A percentile compares a stretch with the other conserved stretches of the same genome.
Evolutionary conservation across 2,329 filamentous ascomycete species (phyloP).

Genomic region (Cladosporium sp.): DNA sequence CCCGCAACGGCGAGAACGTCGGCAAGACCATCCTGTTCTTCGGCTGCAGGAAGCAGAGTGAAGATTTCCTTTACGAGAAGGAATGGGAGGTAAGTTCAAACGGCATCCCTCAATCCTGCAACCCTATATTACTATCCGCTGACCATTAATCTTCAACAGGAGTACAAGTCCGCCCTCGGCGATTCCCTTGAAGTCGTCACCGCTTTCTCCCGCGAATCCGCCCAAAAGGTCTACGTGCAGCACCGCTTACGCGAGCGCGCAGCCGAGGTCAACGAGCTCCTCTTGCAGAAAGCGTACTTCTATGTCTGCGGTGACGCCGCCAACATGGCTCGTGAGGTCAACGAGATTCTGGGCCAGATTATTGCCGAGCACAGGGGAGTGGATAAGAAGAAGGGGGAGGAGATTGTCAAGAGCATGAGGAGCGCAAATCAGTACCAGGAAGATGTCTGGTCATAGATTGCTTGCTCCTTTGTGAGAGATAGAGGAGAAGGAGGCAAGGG

Average conservation of each 20-base stretch:
- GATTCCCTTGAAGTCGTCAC: constrained; percentile 88
- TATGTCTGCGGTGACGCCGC: constrained; percentile 98
- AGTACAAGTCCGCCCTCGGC: constrained; percentile 77
- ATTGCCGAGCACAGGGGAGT: constrained; percentile 79
- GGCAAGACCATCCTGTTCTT: constrained; percentile 91
- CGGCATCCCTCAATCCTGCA: too few relatives aligned
- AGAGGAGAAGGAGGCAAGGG: neutral
- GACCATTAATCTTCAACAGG: constrained; percentile 46
- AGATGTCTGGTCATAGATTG: constrained; percentile 59
- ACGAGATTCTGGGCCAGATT: constrained; percentile 79
- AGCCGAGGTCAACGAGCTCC: constrained; percentile 79
- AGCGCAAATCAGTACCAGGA: constrained; percentile 94
- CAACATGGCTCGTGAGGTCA: constrained; percentile 59
- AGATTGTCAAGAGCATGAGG: constrained; percentile 96
- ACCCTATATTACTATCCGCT: too few relatives aligned
- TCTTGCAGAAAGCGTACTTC: constrained; percentile 85
- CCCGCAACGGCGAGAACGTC: constrained; percentile 72
- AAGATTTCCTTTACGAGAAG: constrained; percentile 87
- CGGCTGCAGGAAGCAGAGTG: constrained; percentile 79
- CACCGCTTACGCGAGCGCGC: constrained; percentile 81
- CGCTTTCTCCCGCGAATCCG: constrained; percentile 85
- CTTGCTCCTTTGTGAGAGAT: too few relatives aligned
- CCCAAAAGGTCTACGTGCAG: constrained; percentile 94
- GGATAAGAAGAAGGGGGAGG: constrained; percentile 82
- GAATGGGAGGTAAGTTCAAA: constrained; percentile 96